Conservation (phyloP, 768 basidiomycete species). For the Omphalotus guepiniiformis region DNA sequence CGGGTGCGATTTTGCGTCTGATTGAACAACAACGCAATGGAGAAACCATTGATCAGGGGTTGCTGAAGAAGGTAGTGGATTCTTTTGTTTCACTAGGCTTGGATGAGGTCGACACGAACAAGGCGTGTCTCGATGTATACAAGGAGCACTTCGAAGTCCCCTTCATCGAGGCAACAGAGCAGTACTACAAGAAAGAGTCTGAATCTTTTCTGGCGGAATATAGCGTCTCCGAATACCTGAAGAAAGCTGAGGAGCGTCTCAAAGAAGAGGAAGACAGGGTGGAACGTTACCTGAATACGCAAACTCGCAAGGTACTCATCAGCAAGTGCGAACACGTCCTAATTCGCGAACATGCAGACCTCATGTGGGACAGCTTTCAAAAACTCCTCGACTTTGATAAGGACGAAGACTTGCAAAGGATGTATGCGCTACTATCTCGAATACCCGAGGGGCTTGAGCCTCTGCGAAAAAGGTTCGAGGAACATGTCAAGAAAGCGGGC, state of each 20-base stretch:
- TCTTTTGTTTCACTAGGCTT: conserved; percentile 93
- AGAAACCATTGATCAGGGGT: conserved; percentile 86
- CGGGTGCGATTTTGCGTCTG: conserved; percentile 80
- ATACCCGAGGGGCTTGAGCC: conserved; percentile 91
- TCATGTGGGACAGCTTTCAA: conserved; percentile 95
- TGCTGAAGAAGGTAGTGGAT: conserved; percentile 93
- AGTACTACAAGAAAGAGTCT: conserved; percentile 90
- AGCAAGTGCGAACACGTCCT: conserved; percentile 88
- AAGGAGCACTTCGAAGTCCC: conserved; percentile 85
- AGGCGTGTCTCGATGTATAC: conserved; percentile 91
- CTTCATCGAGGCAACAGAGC: conserved; percentile 85
- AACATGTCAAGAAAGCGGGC: conserved; percentile 91
- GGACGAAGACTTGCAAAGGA: conserved; percentile 90
- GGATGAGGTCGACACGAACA: conserved; percentile 89
- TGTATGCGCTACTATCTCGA: conserved; percentile 90
- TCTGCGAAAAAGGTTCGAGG: conserved; percentile 87
- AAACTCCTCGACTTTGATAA: conserved; percentile 87
- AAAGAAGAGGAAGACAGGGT: conserved; percentile 95
- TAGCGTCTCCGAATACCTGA: conserved; percentile 91
- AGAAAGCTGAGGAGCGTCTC: conserved; percentile 89
- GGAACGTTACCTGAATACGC: conserved; percentile 87
- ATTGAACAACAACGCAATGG: conserved; percentile 95
- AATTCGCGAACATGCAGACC: conserved; percentile 77
- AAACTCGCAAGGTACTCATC: conserved; percentile 78
- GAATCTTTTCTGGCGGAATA: conserved; percentile 86